phyloP scores from a whole-genome alignment of 129 eudicot genomes.

The Centella asiatica region DNA sequence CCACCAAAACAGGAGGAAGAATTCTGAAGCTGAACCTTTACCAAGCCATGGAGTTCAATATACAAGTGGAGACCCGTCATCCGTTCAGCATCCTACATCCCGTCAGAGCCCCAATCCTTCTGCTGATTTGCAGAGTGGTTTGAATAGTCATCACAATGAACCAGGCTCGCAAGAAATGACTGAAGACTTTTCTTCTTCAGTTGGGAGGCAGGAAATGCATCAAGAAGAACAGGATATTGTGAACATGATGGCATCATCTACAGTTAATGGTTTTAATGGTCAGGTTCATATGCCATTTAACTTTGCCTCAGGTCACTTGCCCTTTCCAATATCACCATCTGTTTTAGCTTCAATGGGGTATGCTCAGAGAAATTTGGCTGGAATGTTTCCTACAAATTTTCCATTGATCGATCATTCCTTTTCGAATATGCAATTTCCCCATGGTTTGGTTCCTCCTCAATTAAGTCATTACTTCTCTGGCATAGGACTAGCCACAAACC shows the following conservation, averaged over 20 bases:
- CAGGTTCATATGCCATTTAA: conserved; percentile 57
- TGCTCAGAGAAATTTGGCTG: conserved; percentile 48
- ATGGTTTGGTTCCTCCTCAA: conserved; percentile 58
- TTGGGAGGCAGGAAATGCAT: conserved; percentile 51
- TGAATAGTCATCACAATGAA: conserved; percentile 33
- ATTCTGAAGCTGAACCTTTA: conserved; percentile 32
- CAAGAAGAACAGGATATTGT: conserved; percentile 80
- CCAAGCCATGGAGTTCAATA: conserved; percentile 28
- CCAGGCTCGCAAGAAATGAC: conserved; percentile 20
- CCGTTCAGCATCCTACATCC: neutral
- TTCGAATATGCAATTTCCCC: conserved; percentile 59
- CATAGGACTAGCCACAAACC: conserved; percentile 28
- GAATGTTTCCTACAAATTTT: conserved; percentile 59
- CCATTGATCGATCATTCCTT: conserved; percentile 54
- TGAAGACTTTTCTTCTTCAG: conserved; percentile 39
- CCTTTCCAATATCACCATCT: conserved; percentile 54
- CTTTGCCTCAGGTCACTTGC: conserved; percentile 48
- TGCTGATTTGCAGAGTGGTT: conserved; percentile 23
- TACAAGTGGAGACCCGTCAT: conserved; percentile 26
- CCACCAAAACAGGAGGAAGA: conserved; percentile 37
- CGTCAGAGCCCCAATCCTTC: conserved; percentile 13
- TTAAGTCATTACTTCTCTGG: conserved; percentile 52
- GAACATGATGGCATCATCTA: conserved; percentile 79
- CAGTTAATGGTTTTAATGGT: conserved; percentile 53
- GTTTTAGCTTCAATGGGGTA: conserved; percentile 69